phyloP scores from a whole-genome alignment of 1,139 yeast genomes.

The Candida freyschussii region DNA sequence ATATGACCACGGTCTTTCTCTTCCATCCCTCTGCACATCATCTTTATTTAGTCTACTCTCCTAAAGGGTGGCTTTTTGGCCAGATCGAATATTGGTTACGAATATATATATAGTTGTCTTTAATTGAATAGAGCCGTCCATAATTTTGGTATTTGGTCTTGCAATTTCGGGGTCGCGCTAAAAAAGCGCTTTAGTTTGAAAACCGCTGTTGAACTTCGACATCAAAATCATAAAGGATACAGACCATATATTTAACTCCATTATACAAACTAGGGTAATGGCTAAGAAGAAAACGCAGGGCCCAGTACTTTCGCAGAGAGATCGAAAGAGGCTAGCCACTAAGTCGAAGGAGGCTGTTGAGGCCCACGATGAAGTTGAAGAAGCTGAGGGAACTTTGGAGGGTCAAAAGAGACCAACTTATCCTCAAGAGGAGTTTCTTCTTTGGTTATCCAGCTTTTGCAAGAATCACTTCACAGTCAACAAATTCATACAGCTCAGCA shows the following conservation, averaged over 20 bases:
- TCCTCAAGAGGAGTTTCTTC: slow-evolving; percentile 23
- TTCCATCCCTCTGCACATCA: too few species aligned
- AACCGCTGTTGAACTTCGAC: too few species aligned
- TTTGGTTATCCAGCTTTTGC: slow-evolving; percentile 15
- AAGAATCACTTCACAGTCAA: slow-evolving; percentile 13
- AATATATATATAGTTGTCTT: too few species aligned
- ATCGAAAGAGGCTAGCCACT: slow-evolving; percentile 17
- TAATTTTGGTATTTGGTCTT: too few species aligned
- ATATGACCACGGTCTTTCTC: too few species aligned
- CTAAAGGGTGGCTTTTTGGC: too few species aligned
- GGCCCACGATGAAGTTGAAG: slow-evolving; percentile 7
- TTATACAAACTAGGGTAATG: slow-evolving; percentile 2
- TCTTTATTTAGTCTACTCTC: too few species aligned
- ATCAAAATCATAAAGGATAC: background rate
- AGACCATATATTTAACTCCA: background rate
- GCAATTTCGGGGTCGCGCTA: too few species aligned
- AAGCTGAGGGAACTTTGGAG: slow-evolving; percentile 6
- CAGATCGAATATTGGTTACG: too few species aligned
- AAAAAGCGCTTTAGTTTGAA: too few species aligned
- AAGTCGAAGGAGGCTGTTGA: slow-evolving; percentile 6
- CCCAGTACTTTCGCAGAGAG: slow-evolving; percentile 19
- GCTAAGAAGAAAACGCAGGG: slow-evolving; percentile 14
- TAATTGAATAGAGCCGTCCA: too few species aligned
- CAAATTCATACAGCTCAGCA: slow-evolving; percentile 18
- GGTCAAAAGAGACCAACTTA: too few species aligned